A percentile compares a stretch with the other conserved stretches of the same genome.
phyloP scores from a whole-genome alignment of 345 rosid genomes.

The Lepidium aucheri region DNA sequence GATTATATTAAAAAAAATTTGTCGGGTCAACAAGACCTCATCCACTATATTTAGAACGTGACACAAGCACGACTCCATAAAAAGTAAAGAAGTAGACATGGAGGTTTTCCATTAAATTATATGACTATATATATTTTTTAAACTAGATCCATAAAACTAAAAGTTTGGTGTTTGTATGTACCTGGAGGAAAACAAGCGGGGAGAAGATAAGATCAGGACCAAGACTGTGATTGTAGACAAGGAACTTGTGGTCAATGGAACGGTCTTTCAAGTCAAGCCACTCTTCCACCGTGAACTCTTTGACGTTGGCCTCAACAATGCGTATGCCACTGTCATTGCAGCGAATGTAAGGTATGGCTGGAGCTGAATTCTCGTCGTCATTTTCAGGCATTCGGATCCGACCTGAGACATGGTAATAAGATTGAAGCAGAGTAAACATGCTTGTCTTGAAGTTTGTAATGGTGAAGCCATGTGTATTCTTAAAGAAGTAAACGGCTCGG shows the following conservation, averaged over 20 bases:
- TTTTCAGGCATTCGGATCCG: slow-evolving; percentile 46
- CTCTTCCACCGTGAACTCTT: slow-evolving; percentile 41
- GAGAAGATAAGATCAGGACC: slow-evolving; percentile 76
- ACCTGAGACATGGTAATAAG: slow-evolving; percentile 37
- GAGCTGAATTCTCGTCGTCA: slow-evolving; percentile 20
- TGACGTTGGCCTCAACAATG: slow-evolving; percentile 43
- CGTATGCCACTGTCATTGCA: slow-evolving; percentile 81
- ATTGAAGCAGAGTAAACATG: slow-evolving; percentile 36
- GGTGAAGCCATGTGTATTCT: slow-evolving; percentile 24
- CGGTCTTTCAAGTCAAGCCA: slow-evolving; percentile 30
- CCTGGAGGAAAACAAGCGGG: slow-evolving; percentile 69
- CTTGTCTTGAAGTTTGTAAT: slow-evolving; percentile 34
- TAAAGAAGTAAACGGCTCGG: slow-evolving; percentile 54
- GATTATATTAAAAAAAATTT: too few relatives aligned
- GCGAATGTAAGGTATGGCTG: slow-evolving; percentile 39
- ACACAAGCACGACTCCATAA: too few relatives aligned
- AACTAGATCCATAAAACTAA: background rate
- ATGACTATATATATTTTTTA: too few relatives aligned
- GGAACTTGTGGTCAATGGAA: slow-evolving; percentile 22
- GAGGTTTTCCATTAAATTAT: too few relatives aligned
- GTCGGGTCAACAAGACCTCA: too few relatives aligned
- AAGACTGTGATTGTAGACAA: slow-evolving; percentile 37
- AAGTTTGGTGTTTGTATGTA: slow-evolving; percentile 10
- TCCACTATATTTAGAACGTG: too few relatives aligned
- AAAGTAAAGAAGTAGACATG: too few relatives aligned